phyloP scores from a whole-genome alignment of 345 rosid species.

The Gynandropsis gynandra region DNA sequence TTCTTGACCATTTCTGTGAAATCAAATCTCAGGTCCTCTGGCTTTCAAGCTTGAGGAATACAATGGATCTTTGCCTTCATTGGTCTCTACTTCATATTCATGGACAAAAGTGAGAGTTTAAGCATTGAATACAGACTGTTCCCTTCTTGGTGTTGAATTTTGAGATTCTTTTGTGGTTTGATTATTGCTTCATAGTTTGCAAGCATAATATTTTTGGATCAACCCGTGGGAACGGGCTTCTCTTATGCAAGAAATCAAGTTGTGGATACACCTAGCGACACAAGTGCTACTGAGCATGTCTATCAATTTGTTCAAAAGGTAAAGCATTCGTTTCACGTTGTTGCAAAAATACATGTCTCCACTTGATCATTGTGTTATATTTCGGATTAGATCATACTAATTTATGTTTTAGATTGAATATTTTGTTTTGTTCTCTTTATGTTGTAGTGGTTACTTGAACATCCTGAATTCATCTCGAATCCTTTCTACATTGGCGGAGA shows the following conservation, averaged over 20 bases:
- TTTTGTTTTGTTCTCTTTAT: background rate
- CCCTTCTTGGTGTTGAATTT: background rate
- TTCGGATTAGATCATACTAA: no score
- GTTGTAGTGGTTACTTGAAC: slow-evolving; percentile 5
- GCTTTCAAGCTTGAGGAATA: slow-evolving; percentile 40
- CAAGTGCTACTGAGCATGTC: slow-evolving; percentile 30
- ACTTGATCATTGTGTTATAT: no score
- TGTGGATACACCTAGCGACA: slow-evolving; percentile 36
- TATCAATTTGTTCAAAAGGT: slow-evolving; percentile 45
- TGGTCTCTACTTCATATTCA: slow-evolving; percentile 45
- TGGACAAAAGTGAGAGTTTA: slow-evolving; percentile 47
- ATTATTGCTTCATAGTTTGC: slow-evolving; percentile 30
- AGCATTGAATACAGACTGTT: background rate
- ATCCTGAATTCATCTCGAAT: background rate
- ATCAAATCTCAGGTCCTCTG: slow-evolving; percentile 42
- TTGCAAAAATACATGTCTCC: no score
- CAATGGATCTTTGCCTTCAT: slow-evolving; percentile 55
- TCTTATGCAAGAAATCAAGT: slow-evolving; percentile 39
- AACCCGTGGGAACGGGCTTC: slow-evolving; percentile 68
- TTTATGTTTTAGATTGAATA: no score
- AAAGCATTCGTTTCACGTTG: background rate
- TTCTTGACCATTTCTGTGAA: slow-evolving; percentile 1
- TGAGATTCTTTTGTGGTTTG: slow-evolving; percentile 13
- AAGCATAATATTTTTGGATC: slow-evolving; percentile 55
- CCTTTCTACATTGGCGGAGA: background rate